Evolutionary conservation across 208 protist genomes (phyloP), one percentile per base, ranked within the genome.

Genomic region (Trypanosoma caninum): DNA sequence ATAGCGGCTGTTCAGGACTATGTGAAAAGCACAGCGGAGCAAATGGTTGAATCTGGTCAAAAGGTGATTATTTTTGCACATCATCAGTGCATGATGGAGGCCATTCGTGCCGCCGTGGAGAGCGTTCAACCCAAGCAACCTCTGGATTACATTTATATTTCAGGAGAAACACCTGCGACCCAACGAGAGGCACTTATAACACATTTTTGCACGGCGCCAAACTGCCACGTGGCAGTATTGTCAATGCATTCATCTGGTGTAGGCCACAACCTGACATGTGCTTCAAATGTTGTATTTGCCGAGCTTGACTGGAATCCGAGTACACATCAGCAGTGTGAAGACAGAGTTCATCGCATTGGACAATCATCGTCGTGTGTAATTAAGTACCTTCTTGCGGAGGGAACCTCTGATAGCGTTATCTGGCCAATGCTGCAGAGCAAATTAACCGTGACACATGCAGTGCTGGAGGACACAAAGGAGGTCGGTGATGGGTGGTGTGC

Each of bases 261-360:
- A 23, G 97, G 98, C 11, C 81, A 98, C 45, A 98, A 97, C 59
- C 80, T 99, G 37, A 97, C 88, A 8, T 90, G 84, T 46, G 93
- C 95, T 38, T 83, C 80, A 23, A 95, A 87, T 8, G 97, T 98
- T 0, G 79, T 99, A 2, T 99, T 99, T 82, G 89, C 94, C 0
- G 97, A 99, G 77, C 78, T 99, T 3, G 96, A 94, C 74, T 99
- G 98, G 97, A 98, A 96, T 61, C 96, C 95, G n/a, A 96, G 91
- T 37, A 91, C 89, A 7, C 82, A 99, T 30, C 67, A 96, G 5
- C 98, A 99, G 74, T 96, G 92, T 54, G 97, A 99, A 62, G 97
- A 99, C 70, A 78, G 97, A 23, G 90, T 96, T 7, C 97, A 99
- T 69, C 85, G 97, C 57, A 98, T 99, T 33, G 97, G 97, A 33